Evolutionary conservation across 2,329 filamentous ascomycete species (phyloP), one percentile per base, ranked within the genome.

Genomic region (Alternaria gaisen): DNA sequence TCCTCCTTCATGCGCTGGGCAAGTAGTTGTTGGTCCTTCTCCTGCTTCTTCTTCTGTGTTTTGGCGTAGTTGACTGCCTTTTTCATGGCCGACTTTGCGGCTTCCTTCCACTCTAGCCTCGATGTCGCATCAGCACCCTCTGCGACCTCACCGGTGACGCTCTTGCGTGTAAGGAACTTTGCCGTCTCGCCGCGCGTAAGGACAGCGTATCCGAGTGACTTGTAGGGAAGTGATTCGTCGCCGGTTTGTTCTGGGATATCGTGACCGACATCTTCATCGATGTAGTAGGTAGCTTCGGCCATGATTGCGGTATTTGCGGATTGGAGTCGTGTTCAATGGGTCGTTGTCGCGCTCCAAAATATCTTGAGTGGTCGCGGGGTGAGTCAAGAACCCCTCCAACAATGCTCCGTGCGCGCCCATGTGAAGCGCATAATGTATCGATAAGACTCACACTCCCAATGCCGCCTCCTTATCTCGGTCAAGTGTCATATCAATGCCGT

Each of bases 61-160:
- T 93, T 91, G 66, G 88, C 88, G 66, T 88, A 88, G 78, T 88
- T 89, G 82, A 88, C 87, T 4, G 90, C 91, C 82, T 96, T 96
- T 84, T 97, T 97, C 76, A 93, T 79, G 22, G 92, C 92, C 61
- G 90, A 91, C 83, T 95, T 96, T 62, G 91, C 90, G 20, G 88
- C 90, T 56, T 90, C 89, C 82, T 94, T 94, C 91, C 90, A 97
- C 70, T 88, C 86, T 66, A 90, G 80, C 66, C 87, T 86, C 55
- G 85, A 85, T 55, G 85, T 83, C 65, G 86, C 84, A 71, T 92
- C 91, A 64, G 88, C 69, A 56, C 77, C 76, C 58, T 79, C 77
- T 14, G 76, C 70, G 3, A 78, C 47, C 38, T 77, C 74, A 44
- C 76, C 77, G 3, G 75, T 77, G 48, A 75, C 64, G 52, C 74